Conservation (phyloP, 148 eudicot genomes). For the Mesembryanthemum crystallinum region DNA sequence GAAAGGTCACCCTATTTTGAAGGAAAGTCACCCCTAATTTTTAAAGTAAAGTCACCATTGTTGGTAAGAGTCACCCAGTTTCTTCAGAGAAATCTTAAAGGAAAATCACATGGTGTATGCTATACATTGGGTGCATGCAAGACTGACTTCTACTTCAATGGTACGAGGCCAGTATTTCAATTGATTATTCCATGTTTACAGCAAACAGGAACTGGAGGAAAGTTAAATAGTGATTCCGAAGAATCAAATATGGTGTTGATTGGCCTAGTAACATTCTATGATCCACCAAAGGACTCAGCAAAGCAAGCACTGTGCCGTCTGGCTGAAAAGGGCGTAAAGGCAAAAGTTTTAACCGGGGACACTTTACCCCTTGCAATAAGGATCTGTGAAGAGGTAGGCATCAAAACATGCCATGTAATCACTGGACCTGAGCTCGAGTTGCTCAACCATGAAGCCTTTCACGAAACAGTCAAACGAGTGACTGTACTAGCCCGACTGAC, state of each 20-base stretch:
- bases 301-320: slow-evolving; percentile 51
- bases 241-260: slow-evolving; percentile 46
- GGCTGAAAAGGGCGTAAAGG: slow-evolving; percentile 49
- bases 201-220: background rate
- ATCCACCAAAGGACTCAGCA: slow-evolving; percentile 53
- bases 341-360: slow-evolving; percentile 51
- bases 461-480: slow-evolving; percentile 40
- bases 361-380: slow-evolving; percentile 45
- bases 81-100: too few species aligned
- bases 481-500: slow-evolving; percentile 52
- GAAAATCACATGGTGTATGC: too few species aligned
- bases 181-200: background rate
- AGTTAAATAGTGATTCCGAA: slow-evolving; percentile 16
- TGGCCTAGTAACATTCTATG: slow-evolving; percentile 43
- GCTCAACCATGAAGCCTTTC: slow-evolving; percentile 37
- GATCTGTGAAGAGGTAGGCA: slow-evolving; percentile 53
- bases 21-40: too few species aligned
- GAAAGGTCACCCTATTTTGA: too few species aligned
- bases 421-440: slow-evolving; percentile 50
- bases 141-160: background rate
- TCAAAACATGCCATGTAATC: slow-evolving; percentile 36
- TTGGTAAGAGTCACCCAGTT: too few species aligned
- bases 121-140: too few species aligned
- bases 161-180: background rate
- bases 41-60: too few species aligned